Percentiles rank a stretch among this genome's conserved stretches.
Conservation (phyloP, 2,329 filamentous ascomycete species). For the Colletotrichum siamense region DNA sequence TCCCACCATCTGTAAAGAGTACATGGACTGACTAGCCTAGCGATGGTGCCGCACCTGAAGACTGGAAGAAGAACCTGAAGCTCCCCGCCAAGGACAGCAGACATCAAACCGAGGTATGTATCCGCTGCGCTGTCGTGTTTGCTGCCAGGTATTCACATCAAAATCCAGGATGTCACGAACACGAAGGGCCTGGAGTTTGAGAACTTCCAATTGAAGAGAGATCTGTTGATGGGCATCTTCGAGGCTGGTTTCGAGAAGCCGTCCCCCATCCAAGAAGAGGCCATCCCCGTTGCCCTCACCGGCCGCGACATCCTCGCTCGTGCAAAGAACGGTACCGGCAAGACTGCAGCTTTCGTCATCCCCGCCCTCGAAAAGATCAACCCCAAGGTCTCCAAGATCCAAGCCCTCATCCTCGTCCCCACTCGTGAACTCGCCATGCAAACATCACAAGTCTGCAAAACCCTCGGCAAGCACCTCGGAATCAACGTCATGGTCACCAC, state of each 20-base stretch:
- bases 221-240: slow-evolving; percentile 98
- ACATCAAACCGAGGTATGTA: slow-evolving; percentile 79
- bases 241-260: slow-evolving; percentile 99
- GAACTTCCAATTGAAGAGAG: slow-evolving; percentile 92
- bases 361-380: slow-evolving; percentile 95
- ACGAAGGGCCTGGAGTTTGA: slow-evolving; percentile 98
- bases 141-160: not conserved
- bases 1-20: not conserved
- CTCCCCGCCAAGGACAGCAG: slow-evolving; percentile 76
- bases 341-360: slow-evolving; percentile 97
- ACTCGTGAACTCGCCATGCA: slow-evolving; percentile 97
- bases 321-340: slow-evolving; percentile 98
- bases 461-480: slow-evolving; percentile 92
- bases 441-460: slow-evolving; percentile 99
- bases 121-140: not conserved
- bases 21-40: slow-evolving; percentile 43
- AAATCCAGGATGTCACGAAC: slow-evolving; percentile 86
- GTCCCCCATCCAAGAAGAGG: slow-evolving; percentile 98
- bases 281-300: slow-evolving; percentile 94
- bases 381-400: slow-evolving; percentile 94
- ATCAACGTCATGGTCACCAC: slow-evolving; percentile 99
- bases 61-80: slow-evolving; percentile 79
- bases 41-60: slow-evolving; percentile 58
- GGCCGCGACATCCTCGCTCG: slow-evolving; percentile 94
- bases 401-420: slow-evolving; percentile 94